Evolutionary conservation across 768 basidiomycete species (phyloP), one percentile per base, ranked within the genome.

Genomic region (Russula emetica): DNA sequence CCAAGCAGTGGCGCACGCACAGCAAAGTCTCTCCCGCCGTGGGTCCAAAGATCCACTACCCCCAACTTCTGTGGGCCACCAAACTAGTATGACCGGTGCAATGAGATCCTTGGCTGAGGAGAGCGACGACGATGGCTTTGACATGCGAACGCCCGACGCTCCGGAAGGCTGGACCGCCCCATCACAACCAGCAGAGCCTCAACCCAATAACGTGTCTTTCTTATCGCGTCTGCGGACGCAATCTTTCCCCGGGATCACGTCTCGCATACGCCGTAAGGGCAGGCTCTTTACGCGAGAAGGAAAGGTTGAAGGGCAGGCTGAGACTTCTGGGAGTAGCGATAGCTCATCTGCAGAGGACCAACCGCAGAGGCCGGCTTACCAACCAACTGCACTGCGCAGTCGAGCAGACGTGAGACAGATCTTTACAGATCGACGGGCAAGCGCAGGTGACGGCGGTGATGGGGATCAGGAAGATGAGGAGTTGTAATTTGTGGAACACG

Each of bases 1-100:
- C 13, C 85, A 88, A 70, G 79, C 80, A 57, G 80, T 92, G 47
- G 87, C 91, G 22, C 80, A 75, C 64, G 76, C 80, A 9, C 74
- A 82, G 51, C 84, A 83, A 64, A 32, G 44, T 40, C 32, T 56
- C 22, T 40, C 64, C 16, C 49, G 56, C 63, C 53, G 76, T 73
- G 67, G 6, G 13, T 36, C 65, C 7, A 66, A 59, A 55, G 49
- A 51, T 10, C 49, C 60, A 28, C 16, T 57, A 10, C 55, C 44
- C 1, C 44, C 58, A 26, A 34, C 66, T 38, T 58, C 58, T 47
- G 42, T 18, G 3, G 55, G 55, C 10, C 50, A 61, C 16, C 54
- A 56, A 42, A 64, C 30, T 44, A 36, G 32, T 32, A 72, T 70
- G 34, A 66, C 2, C 28, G 52, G n/a, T 28, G n/a, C 24, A 4